Base-by-base conservation (phyloP, 2,329 filamentous ascomycete genomes). In the Juglanconis juglandina region DNA sequence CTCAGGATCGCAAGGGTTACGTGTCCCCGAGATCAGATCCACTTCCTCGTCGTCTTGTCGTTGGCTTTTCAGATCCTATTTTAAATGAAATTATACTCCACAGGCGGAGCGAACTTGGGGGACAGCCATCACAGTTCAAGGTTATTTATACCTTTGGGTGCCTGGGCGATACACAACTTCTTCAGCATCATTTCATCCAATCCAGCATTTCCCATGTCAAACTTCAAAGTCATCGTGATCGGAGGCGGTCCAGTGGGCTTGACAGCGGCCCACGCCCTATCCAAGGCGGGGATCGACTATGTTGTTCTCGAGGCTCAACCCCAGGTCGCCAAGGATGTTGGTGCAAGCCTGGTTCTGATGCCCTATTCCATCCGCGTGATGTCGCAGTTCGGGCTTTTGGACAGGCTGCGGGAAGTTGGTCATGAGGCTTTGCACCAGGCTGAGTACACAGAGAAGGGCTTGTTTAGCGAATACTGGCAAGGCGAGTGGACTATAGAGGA, bases 251-350 rank as follows among this genome's bases (percentile, higher is more conserved):
- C 69, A 2, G 68, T 68, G 8, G 71, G 71, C 3, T 62, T 73
- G 6, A 66, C 65, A 3, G 60, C 69, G 5, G 71, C 70, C n/a
- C 68, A 72, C 57, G 61, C 66, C 2, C 65, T 73, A 35, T 67
- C 67, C 14, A 66, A 67, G 58, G 70, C 68, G 7, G 66, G 64
- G 13, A 72, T 78, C 41, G 72, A 77, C 56, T 78, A 75, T 10
- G 64, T 75, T 46, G 56, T 78, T 7, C 72, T 78, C 1, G 76
- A 78, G 55, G 63, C 68, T 10, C 69, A 71, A 1, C 34, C 64
- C 1, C 63, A 65, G 0, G 34, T 73, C 9, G 59, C 71, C 60
- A 59, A 68, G 46, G 66, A 75, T 63, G 68, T 69, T 13, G 67
- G 68, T 30, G 67, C 70, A 24, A 67, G 72, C 66, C 63, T 76